Base-by-base conservation (phyloP, 1,139 yeast species). In the Blastobotrys persicus region DNA sequence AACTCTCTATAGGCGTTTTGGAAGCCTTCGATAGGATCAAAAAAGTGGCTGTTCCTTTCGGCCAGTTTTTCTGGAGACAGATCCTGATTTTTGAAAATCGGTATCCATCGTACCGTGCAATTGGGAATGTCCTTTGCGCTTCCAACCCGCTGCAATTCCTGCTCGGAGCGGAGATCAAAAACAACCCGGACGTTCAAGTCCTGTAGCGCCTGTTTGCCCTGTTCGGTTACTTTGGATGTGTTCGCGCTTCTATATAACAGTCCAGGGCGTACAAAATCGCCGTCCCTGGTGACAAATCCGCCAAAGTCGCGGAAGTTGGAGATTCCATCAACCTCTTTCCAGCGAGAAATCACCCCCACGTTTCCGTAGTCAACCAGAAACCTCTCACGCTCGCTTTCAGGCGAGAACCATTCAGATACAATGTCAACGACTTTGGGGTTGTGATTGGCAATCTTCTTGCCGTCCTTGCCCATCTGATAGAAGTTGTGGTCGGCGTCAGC, bases 401-500 rank as follows among this genome's bases (percentile, higher is more conserved):
- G 76, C 2, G 66, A 54, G 45, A 86, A 72, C 73, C 77, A 85
- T 4, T 78, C 72, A 4, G 77, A 57, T 16, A 88, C 75, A 3
- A 68, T 62, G 1, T 79, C 77, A 0, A 74, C 76, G 1, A 85
- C 91, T 19, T 70, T 65, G 42, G 67, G 73, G 58, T 81, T 83
- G 65, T 78, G 85, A 60, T 85, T 85, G 34, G 42, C 31, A 17
- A 43, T 44, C 14, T 37, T 37, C 41, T 18, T 37, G 11, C 28
- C 28, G 28, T 37, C 19, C 13, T 16, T 14, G 18, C 19, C 41
- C 1, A 63, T 59, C 0, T 94, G 92, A 61, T 76, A 83, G 61
- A 78, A 89, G 61, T 87, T 86, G 66, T 91, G 97, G 63, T 88
- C 92, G 0, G 95, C 96, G 42, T 73, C 74, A 0, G 79, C 77